These are phyloP conservation scores for Gliomastix tumulicola DNA, from an alignment of 2,329 filamentous ascomycete species.

Conservation along the genomic window DNA sequence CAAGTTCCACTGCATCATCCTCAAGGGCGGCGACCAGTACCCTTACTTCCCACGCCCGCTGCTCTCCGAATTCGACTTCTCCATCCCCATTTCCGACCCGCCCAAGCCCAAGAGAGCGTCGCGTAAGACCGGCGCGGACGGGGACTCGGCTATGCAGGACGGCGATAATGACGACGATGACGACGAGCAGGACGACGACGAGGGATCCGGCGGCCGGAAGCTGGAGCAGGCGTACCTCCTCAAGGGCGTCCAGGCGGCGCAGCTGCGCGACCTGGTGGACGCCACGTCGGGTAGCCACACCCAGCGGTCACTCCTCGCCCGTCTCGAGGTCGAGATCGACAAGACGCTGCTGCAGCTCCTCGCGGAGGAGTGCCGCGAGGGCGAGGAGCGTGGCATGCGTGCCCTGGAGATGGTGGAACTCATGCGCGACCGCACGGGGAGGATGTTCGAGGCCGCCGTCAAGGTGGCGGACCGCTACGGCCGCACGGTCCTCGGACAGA, in stretches of 20 bases:
- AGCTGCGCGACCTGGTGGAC: conserved; percentile 69
- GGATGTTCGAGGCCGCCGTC: conserved; percentile 85
- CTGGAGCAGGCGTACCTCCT: conserved; percentile 82
- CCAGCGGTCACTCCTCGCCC: conserved; percentile 60
- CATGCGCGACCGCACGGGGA: conserved; percentile 76
- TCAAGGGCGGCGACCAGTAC: conserved; percentile 90
- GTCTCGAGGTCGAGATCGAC: conserved; percentile 78
- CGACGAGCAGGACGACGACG: conserved; percentile 22
- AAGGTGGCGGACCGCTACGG: conserved; percentile 88
- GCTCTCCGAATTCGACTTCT: conserved; percentile 89
- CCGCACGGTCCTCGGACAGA: conserved; percentile 71
- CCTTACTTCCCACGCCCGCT: conserved; percentile 88
- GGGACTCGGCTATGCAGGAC: conserved; percentile 15
- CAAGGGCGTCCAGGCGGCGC: conserved; percentile 61
- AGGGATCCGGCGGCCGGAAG: conserved; percentile 43
- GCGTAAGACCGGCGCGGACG: conserved; percentile 24
- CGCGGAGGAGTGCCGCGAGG: conserved; percentile 82
- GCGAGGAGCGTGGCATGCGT: conserved; percentile 91
- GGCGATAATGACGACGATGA: conserved; percentile 20
- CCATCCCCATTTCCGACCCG: conserved; percentile 65
- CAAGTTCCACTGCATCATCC: conserved; percentile 97
- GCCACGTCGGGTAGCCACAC: conserved; percentile 50
- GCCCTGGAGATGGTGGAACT: conserved; percentile 84
- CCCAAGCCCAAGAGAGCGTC: conserved; percentile 24
- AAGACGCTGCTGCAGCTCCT: conserved; percentile 85